Conservation (phyloP, 768 basidiomycete species). For the Rhodotorula diobovata region DNA sequence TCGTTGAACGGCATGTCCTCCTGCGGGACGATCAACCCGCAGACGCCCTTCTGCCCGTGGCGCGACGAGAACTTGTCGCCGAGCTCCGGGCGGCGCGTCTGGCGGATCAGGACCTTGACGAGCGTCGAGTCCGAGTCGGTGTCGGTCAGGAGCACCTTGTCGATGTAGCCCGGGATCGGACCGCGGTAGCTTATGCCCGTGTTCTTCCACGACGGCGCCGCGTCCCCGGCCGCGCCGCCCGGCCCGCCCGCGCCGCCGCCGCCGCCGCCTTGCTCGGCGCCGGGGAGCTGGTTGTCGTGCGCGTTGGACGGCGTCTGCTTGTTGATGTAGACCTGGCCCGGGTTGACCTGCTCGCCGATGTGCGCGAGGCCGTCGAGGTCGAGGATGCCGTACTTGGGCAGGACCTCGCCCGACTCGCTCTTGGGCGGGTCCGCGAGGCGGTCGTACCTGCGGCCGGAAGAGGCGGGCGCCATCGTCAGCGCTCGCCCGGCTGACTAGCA, state of each 20-base stretch:
- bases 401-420: constrained; percentile 71
- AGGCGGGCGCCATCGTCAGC: not conserved
- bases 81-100: constrained; percentile 90
- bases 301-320: constrained; percentile 93
- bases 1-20: constrained; percentile 99
- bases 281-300: constrained; percentile 56
- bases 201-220: constrained; percentile 78
- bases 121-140: constrained; percentile 86
- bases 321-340: constrained; percentile 90
- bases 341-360: constrained; percentile 88
- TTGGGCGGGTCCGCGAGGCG: constrained; percentile 86
- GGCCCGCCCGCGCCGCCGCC: not conserved
- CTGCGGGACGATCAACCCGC: constrained; percentile 96
- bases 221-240: constrained; percentile 11
- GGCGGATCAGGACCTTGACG: constrained; percentile 94
- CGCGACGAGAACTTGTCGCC: constrained; percentile 98
- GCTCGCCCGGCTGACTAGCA: too few species aligned
- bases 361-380: constrained; percentile 89
- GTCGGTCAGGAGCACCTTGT: constrained; percentile 96
- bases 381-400: constrained; percentile 84
- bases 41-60: constrained; percentile 98
- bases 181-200: constrained; percentile 89
- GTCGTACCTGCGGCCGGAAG: constrained; percentile 64
- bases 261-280: constrained; percentile 7
- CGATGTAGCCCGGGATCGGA: constrained; percentile 86